These are phyloP conservation scores for Phytophthora ohioensis DNA, from an alignment of 352 stramenopile species.

Conservation along the genomic window DNA sequence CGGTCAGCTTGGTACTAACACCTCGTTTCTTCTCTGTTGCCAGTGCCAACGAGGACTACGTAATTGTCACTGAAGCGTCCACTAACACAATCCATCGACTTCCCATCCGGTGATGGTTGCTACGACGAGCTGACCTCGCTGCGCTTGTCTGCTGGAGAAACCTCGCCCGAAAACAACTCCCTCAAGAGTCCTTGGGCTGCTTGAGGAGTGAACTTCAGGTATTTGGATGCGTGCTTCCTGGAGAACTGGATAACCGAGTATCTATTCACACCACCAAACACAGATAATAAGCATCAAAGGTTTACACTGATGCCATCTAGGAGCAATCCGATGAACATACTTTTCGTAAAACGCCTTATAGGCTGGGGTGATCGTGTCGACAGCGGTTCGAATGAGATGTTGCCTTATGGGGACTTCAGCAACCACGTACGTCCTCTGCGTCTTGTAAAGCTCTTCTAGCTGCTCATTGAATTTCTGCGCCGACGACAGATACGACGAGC, in stretches of 20 bases:
- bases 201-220: constrained; percentile 90
- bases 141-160: constrained; percentile 25
- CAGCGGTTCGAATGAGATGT: constrained; percentile 85
- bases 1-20: constrained; percentile 2
- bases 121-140: constrained; percentile 35
- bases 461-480: constrained; percentile 76
- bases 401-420: constrained; percentile 88
- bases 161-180: constrained; percentile 82
- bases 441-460: constrained; percentile 74
- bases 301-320: neutral
- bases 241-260: constrained; percentile 93
- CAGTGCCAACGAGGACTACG: constrained; percentile 59
- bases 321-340: constrained; percentile 37
- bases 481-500: neutral
- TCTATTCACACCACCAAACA: constrained; percentile 39
- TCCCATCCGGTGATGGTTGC: constrained; percentile 32
- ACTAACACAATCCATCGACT: constrained; percentile 75
- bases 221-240: constrained; percentile 92
- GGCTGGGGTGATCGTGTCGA: constrained; percentile 83
- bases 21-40: constrained; percentile 3
- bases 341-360: constrained; percentile 95
- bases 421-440: constrained; percentile 83
- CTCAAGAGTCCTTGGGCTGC: constrained; percentile 84
- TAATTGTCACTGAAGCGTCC: constrained; percentile 84
- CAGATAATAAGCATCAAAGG: constrained; percentile 5